These are phyloP conservation scores for Camelina neglecta DNA, from an alignment of 345 rosid species.

Conservation along the genomic window DNA sequence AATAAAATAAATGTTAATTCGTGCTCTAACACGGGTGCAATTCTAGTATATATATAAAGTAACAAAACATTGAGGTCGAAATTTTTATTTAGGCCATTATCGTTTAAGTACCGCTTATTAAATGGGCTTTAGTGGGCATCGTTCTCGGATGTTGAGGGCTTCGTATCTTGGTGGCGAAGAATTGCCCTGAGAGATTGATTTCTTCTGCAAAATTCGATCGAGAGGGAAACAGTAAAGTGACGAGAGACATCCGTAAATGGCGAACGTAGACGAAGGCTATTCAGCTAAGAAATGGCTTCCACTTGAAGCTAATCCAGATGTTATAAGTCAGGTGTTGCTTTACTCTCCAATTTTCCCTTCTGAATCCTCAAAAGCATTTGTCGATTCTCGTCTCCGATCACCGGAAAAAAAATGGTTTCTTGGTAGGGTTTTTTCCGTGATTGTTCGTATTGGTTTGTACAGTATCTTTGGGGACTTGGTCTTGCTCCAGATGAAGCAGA, in stretches of 20 bases:
- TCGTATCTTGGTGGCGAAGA: too few relatives aligned
- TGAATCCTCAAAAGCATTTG: neutral
- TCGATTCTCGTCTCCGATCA: conserved; percentile 25
- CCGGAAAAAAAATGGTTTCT: neutral
- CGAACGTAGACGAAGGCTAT: conserved; percentile 54
- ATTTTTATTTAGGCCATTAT: too few relatives aligned
- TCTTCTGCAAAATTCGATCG: conserved; percentile 19
- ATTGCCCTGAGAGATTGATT: neutral
- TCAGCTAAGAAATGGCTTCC: conserved; percentile 93
- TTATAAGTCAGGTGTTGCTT: conserved; percentile 77
- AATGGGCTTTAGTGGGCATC: too few relatives aligned
- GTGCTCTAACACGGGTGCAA: too few relatives aligned
- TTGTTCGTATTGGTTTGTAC: conserved; percentile 27
- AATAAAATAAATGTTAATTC: too few relatives aligned
- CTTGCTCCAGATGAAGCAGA: conserved; percentile 65
- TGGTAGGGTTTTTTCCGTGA: neutral
- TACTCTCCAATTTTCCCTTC: neutral
- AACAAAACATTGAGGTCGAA: too few relatives aligned
- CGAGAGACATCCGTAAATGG: conserved; percentile 49
- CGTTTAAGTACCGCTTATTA: too few relatives aligned
- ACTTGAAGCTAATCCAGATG: conserved; percentile 95
- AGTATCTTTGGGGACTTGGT: conserved; percentile 93
- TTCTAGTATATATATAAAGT: too few relatives aligned
- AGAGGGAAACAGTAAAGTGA: conserved; percentile 15
- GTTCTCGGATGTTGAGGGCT: too few relatives aligned